phyloP scores from a whole-genome alignment of 495 filamentous ascomycete species.

The Penicillium arizonense region DNA sequence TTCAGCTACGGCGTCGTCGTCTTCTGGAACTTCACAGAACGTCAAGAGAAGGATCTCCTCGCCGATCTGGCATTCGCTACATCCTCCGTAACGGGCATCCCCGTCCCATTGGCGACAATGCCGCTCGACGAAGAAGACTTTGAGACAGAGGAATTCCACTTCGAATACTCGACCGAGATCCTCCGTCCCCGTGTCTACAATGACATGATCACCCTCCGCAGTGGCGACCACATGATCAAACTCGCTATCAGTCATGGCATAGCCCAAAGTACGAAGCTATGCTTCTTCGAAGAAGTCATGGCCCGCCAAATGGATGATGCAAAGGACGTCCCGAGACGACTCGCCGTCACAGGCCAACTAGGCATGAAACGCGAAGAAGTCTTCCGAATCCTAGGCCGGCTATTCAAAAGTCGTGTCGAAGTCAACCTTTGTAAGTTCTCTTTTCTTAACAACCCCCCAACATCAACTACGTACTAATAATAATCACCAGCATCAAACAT shows the following conservation, averaged over 20 bases:
- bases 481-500: conserved; percentile 84
- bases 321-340: conserved; percentile 82
- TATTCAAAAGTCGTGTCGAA: conserved; percentile 94
- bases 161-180: conserved; percentile 87
- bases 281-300: conserved; percentile 97
- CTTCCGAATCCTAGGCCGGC: conserved; percentile 79
- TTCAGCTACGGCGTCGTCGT: conserved; percentile 98
- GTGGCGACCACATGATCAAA: conserved; percentile 98
- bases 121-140: conserved; percentile 82
- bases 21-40: conserved; percentile 97
- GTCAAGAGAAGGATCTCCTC: conserved; percentile 93
- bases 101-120: conserved; percentile 62
- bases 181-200: conserved; percentile 90
- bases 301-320: conserved; percentile 89
- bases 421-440: conserved; percentile 89
- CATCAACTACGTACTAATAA: conserved; percentile 2
- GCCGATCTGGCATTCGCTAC: conserved; percentile 93
- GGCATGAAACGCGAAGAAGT: conserved; percentile 93
- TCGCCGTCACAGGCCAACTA: conserved; percentile 85
- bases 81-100: conserved; percentile 45
- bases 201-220: conserved; percentile 97
- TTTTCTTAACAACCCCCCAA: neutral
- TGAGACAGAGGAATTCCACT: conserved; percentile 98
- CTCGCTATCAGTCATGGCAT: conserved; percentile 96
- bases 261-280: conserved; percentile 94